phyloP scores from a whole-genome alignment of 108 stramenopile species.

The Pseudonitzschia multiseries region DNA sequence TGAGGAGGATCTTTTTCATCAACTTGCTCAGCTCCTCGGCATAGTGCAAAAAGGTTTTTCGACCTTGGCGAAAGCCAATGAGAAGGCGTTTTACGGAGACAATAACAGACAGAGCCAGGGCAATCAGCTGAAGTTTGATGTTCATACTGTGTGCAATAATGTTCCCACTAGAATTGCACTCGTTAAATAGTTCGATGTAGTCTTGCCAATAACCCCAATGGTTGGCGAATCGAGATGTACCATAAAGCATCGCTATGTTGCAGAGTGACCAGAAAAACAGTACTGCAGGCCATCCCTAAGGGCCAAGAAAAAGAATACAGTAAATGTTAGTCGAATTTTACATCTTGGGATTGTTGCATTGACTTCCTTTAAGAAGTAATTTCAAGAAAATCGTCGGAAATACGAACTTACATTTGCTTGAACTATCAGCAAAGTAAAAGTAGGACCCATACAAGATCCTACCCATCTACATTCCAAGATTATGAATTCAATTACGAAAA shows the following conservation, averaged over 20 bases:
- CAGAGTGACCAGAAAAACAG: conserved; percentile 28
- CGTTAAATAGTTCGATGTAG: conserved; percentile 38
- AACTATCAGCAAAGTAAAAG: conserved; percentile 14
- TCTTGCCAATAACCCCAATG: conserved; percentile 37
- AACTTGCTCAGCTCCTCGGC: conserved; percentile 47
- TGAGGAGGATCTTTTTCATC: conserved; percentile 57
- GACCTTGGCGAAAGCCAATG: conserved; percentile 54
- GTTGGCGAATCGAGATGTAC: conserved; percentile 17
- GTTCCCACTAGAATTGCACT: conserved; percentile 39
- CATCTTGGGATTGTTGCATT: background rate
- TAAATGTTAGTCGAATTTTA: background rate
- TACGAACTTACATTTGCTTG: conserved; percentile 15
- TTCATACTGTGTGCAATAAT: conserved; percentile 18
- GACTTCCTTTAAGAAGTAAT: background rate
- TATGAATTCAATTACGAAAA: conserved; percentile 42
- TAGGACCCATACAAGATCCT: conserved; percentile 10
- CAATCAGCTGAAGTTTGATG: conserved; percentile 37
- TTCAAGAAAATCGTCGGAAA: background rate
- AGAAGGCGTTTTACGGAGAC: conserved; percentile 65
- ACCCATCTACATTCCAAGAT: conserved; percentile 11
- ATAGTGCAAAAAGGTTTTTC: conserved; percentile 45
- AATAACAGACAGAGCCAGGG: conserved; percentile 40
- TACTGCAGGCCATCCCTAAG: conserved; percentile 30
- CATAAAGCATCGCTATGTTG: conserved; percentile 21
- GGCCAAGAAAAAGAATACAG: background rate